These are phyloP conservation scores for Phytophthora fragariae DNA, from an alignment of 352 stramenopile species.

Conservation along the genomic window DNA sequence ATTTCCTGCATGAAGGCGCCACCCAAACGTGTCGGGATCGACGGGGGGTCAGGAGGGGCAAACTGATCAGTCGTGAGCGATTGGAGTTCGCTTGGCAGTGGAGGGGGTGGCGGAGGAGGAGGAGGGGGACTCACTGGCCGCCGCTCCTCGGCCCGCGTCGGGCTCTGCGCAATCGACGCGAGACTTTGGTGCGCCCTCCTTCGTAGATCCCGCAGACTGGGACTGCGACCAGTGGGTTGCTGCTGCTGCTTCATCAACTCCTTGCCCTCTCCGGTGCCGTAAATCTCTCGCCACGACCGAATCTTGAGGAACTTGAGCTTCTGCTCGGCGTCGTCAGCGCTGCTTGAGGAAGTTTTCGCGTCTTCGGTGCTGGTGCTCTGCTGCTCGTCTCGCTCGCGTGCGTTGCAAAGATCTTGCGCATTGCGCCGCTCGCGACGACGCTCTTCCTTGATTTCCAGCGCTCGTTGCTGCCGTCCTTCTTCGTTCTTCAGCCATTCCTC, in stretches of 20 bases:
- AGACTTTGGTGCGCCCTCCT: constrained; percentile 37
- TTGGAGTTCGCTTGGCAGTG: constrained; percentile 5
- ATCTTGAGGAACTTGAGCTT: constrained; percentile 64
- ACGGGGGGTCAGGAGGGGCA: constrained; percentile 8
- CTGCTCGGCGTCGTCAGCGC: constrained; percentile 38
- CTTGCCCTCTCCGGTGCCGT: constrained; percentile 68
- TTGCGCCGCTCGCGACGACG: constrained; percentile 35
- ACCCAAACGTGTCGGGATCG: constrained; percentile 22
- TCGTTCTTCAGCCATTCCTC: constrained; percentile 69
- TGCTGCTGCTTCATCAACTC: constrained; percentile 45
- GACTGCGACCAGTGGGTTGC: constrained; percentile 25
- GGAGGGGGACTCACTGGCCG: not conserved
- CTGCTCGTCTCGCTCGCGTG: constrained; percentile 19
- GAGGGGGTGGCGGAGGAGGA: constrained; percentile 19
- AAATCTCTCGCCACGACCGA: constrained; percentile 69
- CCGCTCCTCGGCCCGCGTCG: constrained; percentile 15
- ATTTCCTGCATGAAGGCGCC: constrained; percentile 79
- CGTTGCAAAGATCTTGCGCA: constrained; percentile 20
- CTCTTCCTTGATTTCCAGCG: constrained; percentile 44
- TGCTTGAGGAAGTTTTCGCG: constrained; percentile 22
- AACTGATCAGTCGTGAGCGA: constrained; percentile 25
- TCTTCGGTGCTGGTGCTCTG: constrained; percentile 29
- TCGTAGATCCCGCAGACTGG: constrained; percentile 32
- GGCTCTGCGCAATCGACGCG: constrained; percentile 25
- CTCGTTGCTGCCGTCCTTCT: constrained; percentile 38